Conservation (phyloP, 2,329 filamentous ascomycete species). For the Cryoendolithus antarcticus region DNA sequence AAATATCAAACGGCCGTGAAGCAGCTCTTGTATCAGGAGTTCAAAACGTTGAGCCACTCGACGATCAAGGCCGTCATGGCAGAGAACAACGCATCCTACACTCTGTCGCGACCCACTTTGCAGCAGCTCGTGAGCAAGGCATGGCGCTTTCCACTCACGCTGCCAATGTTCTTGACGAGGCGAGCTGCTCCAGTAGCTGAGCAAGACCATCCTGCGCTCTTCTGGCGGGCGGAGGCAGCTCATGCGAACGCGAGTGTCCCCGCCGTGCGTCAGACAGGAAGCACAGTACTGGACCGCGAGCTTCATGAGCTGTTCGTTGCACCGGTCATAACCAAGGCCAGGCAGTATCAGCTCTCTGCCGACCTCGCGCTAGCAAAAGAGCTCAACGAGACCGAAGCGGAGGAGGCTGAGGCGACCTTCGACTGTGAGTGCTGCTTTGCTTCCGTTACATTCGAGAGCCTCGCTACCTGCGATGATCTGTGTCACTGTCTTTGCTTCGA, state of each 20-base stretch:
- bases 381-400: constrained; percentile 38
- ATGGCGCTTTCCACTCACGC: constrained; percentile 53
- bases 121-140: constrained; percentile 58
- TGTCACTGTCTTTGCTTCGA: constrained; percentile 68
- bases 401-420: constrained; percentile 35
- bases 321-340: constrained; percentile 28
- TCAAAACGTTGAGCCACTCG: constrained; percentile 59
- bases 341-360: constrained; percentile 25
- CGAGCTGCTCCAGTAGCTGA: constrained; percentile 42
- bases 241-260: constrained; percentile 47
- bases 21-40: constrained; percentile 59
- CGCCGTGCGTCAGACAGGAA: constrained; percentile 53
- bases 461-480: constrained; percentile 55
- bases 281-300: constrained; percentile 41
- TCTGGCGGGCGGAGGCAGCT: constrained; percentile 40
- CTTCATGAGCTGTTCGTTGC: constrained; percentile 33
- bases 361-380: constrained; percentile 32
- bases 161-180: constrained; percentile 58
- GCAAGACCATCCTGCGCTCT: constrained; percentile 49
- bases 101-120: constrained; percentile 57
- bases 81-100: constrained; percentile 69
- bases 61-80: constrained; percentile 68
- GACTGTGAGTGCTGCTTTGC: constrained; percentile 74
- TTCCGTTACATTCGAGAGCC: constrained; percentile 58
- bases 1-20: constrained; percentile 59